Percentiles rank a stretch among this genome's conserved stretches.
Evolutionary conservation across 345 rosid species (phyloP).

Genomic region (Dovyalis caffra): DNA sequence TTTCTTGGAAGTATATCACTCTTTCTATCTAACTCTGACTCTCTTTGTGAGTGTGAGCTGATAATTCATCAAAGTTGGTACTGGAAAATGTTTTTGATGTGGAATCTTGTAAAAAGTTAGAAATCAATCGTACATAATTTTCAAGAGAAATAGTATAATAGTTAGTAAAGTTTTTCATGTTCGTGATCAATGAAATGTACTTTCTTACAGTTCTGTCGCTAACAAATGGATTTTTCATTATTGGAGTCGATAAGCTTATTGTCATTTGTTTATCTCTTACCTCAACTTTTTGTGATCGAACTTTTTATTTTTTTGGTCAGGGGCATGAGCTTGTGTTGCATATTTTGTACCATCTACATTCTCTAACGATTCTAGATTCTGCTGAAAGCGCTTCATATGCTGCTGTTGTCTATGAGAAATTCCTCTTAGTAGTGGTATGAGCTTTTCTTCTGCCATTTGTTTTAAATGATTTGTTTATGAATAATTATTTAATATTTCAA

Average conservation of each 20-base stretch:
- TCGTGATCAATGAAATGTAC: too few species aligned
- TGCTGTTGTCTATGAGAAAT: slow-evolving; percentile 61
- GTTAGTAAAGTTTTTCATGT: too few species aligned
- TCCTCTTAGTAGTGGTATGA: slow-evolving; percentile 85
- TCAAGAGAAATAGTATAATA: too few species aligned
- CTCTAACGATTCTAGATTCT: slow-evolving; percentile 45
- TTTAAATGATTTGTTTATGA: slow-evolving; percentile 20
- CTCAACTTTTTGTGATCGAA: slow-evolving; percentile 16
- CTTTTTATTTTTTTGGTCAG: slow-evolving; percentile 36
- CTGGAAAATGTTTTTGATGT: background rate
- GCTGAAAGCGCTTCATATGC: slow-evolving; percentile 48
- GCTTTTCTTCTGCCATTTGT: slow-evolving; percentile 10
- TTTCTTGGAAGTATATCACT: background rate
- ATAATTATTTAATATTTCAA: slow-evolving; percentile 3
- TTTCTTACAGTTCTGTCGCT: too few species aligned
- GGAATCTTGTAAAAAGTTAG: too few species aligned
- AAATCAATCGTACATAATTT: too few species aligned
- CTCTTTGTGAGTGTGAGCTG: background rate
- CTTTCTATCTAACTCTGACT: background rate
- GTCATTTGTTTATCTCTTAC: slow-evolving; percentile 1
- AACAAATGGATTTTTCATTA: too few species aligned
- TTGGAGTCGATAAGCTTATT: too few species aligned
- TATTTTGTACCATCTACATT: slow-evolving; percentile 73
- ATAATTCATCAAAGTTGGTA: background rate
- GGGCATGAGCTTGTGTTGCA: slow-evolving; percentile 91